Evolutionary conservation across 1,284 basidiomycete genomes (phyloP), one percentile per base, ranked within the genome.

Genomic region (Malassezia nana): DNA sequence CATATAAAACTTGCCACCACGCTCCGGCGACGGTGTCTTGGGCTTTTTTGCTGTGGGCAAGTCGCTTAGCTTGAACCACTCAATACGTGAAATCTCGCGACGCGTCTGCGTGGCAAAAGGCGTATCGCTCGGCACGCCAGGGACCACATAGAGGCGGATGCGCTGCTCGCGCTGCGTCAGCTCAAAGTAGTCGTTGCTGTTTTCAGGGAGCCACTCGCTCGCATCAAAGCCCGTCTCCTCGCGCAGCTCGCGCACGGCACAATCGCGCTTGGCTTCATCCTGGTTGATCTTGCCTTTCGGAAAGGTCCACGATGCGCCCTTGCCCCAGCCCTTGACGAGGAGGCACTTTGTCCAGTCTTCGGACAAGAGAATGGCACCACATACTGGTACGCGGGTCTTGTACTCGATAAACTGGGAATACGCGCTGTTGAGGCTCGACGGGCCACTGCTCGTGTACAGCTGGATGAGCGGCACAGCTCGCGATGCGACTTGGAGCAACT

Each of bases 271-370:
- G 16, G 64, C 41, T 81, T 38, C 84, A 82, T 76, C 96, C 74
- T 92, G 85, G 68, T 99, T 99, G 75, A 98, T 98, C 78, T 99
- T 99, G 47, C 94, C 94, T 74, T 94, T 89, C 1, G 94, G 94
- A 75, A 98, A 99, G 25, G 89, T 87, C 94, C 94, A 99, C 4
- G 89, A 87, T 5, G 92, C 86, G 22, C 85, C 88, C 20, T 87
- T 83, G 76, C 95, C 95, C 89, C 89, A 98, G 4, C 94, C 94
- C 75, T 95, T 92, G 46, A 99, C 72, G 20, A 74, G 51, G 2
- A 54, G 24, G 29, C 46, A 49, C 33, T 43, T 22, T 75, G 92
- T 88, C 83, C 86, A 89, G 28, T 81, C 80, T 58, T 84, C 81
- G 66, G 91, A 89, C 62, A 99, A 78, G 82, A 99, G 84, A 66